Base-by-base conservation (phyloP, 495 filamentous ascomycete species). In the Durotheca rogersii region DNA sequence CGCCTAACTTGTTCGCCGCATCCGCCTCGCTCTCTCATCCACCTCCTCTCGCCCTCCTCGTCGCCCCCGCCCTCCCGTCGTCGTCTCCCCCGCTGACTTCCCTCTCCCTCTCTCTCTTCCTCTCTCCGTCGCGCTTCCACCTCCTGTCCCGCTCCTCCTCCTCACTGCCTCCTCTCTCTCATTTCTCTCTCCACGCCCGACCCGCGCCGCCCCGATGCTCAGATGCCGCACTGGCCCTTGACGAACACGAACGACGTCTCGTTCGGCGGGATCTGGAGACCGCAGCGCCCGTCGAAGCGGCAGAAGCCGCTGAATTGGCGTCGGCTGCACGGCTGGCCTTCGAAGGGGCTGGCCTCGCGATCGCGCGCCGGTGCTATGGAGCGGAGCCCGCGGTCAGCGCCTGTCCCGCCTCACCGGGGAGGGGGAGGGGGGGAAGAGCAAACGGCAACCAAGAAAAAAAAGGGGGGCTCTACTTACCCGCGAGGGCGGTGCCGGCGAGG, bases 101-200 rank as follows among this genome's bases (percentile, higher is more conserved):
- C 9, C 9, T 27, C 23, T 9, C 23, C 23, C 23, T 9, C 23
- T 4, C 9, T 27, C 9, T 27, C 9, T 27, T 9, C 23, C 9
- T 9, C 23, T 27, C 9, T 9, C 23, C 23, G n/a, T n/a, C n/a
- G n/a, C n/a, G n/a, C n/a, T n/a, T 27, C 4, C 23, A 4, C 23
- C 23, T 27, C 9, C 23, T 27, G 4, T 27, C 23, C 23, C 23
- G 9, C 4, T 27, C 9, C 23, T 27, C n/a, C n/a, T n/a, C n/a
- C n/a, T n/a, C n/a, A n/a, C n/a, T n/a, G 27, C n/a, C 17, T 35
- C 35, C 17, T 47, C 32, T 42, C 42, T 35, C 2, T 16, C 14
- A 35, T 35, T 15, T 16, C 15, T 35, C 6, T 16, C 4, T 35
- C 15, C 10, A n/a, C 33, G n/a, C n/a, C n/a, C n/a, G n/a, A n/a